Evolutionary conservation across 768 basidiomycete species (phyloP).

Genomic region (Candolleomyces eurysporus): DNA sequence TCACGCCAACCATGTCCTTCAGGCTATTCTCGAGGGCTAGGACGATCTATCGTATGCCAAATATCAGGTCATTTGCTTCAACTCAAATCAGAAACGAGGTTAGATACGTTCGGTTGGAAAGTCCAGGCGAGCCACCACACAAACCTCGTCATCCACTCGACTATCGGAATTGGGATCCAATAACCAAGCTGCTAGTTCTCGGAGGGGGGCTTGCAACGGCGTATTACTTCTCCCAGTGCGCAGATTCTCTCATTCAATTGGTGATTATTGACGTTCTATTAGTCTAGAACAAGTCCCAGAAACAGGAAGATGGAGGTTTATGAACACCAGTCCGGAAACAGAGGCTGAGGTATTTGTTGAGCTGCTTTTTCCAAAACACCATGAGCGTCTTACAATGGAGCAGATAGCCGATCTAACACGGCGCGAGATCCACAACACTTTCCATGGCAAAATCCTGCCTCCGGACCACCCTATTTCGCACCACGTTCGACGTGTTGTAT

Average conservation of each 20-base stretch:
- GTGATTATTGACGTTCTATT: background rate
- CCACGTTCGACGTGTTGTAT: slow-evolving; percentile 69
- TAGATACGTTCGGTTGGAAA: slow-evolving; percentile 10
- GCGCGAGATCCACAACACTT: slow-evolving; percentile 50
- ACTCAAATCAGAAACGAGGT: background rate
- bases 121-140: background rate
- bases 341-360: slow-evolving; percentile 51
- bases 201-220: slow-evolving; percentile 15
- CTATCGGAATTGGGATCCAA: slow-evolving; percentile 5
- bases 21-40: background rate
- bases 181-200: background rate
- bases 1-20: too few relatives aligned
- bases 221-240: slow-evolving; percentile 36
- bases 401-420: slow-evolving; percentile 39
- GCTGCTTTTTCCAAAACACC: background rate
- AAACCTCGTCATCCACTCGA: background rate
- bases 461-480: slow-evolving; percentile 60
- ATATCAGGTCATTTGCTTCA: background rate
- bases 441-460: slow-evolving; percentile 56
- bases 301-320: slow-evolving; percentile 87
- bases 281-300: slow-evolving; percentile 85
- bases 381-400: slow-evolving; percentile 11
- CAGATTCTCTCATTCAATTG: background rate
- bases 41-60: background rate
- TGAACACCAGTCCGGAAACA: slow-evolving; percentile 61